Conservation (phyloP, 257 asterid species). For the Capsicum rhomboideum region DNA sequence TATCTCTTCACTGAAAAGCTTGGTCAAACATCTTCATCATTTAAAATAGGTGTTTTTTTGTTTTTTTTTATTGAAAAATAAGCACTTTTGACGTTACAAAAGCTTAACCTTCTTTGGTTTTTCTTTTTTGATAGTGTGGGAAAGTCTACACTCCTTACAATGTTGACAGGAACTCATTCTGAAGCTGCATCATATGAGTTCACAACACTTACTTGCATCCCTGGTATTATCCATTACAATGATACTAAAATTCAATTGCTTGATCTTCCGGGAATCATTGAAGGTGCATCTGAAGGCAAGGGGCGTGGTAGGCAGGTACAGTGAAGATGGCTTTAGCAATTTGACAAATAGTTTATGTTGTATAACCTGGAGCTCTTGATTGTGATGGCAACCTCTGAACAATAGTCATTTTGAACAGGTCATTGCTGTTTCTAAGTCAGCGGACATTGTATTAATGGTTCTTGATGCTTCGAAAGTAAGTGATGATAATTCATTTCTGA, state of each 20-base stretch:
- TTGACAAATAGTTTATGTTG: background rate
- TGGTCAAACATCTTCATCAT: background rate
- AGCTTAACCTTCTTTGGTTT: background rate
- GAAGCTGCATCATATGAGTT: slow-evolving; percentile 99
- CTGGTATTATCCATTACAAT: slow-evolving; percentile 92
- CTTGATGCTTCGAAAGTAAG: slow-evolving; percentile 68
- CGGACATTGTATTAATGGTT: slow-evolving; percentile 91
- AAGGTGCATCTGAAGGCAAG: slow-evolving; percentile 99
- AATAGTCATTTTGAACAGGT: slow-evolving; percentile 44
- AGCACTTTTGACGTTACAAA: background rate
- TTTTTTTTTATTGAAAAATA: background rate
- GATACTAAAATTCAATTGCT: slow-evolving; percentile 97
- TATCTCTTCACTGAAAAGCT: background rate
- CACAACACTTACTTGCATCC: slow-evolving; percentile 97
- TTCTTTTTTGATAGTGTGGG: slow-evolving; percentile 61
- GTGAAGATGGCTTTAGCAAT: background rate
- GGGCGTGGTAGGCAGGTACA: slow-evolving; percentile 99
- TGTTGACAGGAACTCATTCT: slow-evolving; percentile 98
- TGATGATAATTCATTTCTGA: background rate
- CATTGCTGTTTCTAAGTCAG: slow-evolving; percentile 92
- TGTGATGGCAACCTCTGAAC: slow-evolving; percentile 8
- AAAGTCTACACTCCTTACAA: slow-evolving; percentile 87
- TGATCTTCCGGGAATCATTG: slow-evolving; percentile 99
- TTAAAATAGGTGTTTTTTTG: background rate
- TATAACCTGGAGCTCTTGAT: background rate